Evolutionary conservation across 2,329 filamentous ascomycete species (phyloP), one percentile per base, ranked within the genome.

Genomic region (Alternaria ventricosa): DNA sequence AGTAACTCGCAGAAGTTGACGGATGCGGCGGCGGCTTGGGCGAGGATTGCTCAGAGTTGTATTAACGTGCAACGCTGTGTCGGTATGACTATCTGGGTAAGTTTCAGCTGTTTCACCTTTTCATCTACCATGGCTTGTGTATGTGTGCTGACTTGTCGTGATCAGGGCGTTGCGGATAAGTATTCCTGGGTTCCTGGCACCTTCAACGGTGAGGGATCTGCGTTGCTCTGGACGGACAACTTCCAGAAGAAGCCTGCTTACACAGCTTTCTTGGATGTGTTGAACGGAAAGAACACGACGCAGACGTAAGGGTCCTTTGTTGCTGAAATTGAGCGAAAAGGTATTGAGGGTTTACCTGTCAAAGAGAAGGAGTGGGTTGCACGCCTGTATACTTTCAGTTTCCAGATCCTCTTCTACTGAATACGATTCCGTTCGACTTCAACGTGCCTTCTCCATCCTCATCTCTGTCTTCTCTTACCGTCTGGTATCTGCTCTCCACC

Each of bases 21-120:
- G 27, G 82, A 82, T 49, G 66, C 61, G 75, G 82, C 82, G 1
- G 71, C 75, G 23, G 84, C 85, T 66, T 88, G 85, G 66, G 81
- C 70, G 11, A 71, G 70, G 36, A 75, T 79, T 55, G 76, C 78
- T 20, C 67, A 74, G 46, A 75, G 75, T 6, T 81, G 79, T 60
- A 70, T 78, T 10, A 71, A 76, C 43, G 74, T 78, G 7, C 51
- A 71, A 22, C 57, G 73, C 41, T 81, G 79, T 59, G 73, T 81
- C 22, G 79, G 78, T 18, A 74, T 82, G 20, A 80, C 78, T 0
- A 61, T 78, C 49, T 91, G 89, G 79, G 82, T 74, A 67, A 33
- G 71, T 63, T n/a, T 15, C 10, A 15, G 15, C 11, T 43, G 5
- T 25, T 36, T 11, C n/a, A 15, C 15, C 23, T 4, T 27, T 10